Evolutionary conservation across 2,329 filamentous ascomycete genomes (phyloP).

Genomic region (Penicillium fuscoglaucum): DNA sequence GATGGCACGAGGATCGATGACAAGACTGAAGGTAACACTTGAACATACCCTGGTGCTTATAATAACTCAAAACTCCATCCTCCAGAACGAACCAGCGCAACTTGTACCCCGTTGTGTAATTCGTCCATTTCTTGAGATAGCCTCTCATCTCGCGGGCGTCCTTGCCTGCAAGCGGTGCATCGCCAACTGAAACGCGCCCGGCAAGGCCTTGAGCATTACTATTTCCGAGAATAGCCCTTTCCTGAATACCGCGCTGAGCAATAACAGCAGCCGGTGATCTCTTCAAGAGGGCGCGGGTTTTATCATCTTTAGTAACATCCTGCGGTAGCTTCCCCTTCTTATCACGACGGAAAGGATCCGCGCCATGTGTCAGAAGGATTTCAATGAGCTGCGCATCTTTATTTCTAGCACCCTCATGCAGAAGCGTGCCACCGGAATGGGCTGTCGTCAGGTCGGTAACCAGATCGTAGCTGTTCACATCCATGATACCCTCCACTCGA

Average conservation of each 20-base stretch:
- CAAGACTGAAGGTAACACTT: background rate
- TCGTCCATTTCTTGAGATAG: conserved; percentile 99
- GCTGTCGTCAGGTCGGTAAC: conserved; percentile 75
- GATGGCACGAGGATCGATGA: conserved; percentile 19
- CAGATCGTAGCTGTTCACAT: conserved; percentile 89
- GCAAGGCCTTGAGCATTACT: conserved; percentile 60
- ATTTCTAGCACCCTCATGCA: conserved; percentile 90
- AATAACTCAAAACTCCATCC: conserved; percentile 96
- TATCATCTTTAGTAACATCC: conserved; percentile 93
- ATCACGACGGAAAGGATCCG: conserved; percentile 92
- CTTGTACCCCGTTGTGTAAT: conserved; percentile 97
- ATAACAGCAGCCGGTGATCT: conserved; percentile 91
- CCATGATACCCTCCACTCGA: conserved; percentile 79
- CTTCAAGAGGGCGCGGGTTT: conserved; percentile 83
- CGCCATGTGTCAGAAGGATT: conserved; percentile 85
- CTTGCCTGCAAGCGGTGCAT: conserved; percentile 66
- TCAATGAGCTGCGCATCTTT: conserved; percentile 87
- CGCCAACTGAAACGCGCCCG: conserved; percentile 43
- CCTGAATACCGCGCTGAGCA: conserved; percentile 92
- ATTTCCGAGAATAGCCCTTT: conserved; percentile 90
- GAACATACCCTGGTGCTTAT: conserved; percentile 78
- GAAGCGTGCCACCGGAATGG: conserved; percentile 81
- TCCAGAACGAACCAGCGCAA: conserved; percentile 96
- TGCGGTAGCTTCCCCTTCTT: conserved; percentile 94
- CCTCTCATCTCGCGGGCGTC: conserved; percentile 97